Conservation (phyloP, 441 rosid species). For the Pelargonium australe region DNA sequence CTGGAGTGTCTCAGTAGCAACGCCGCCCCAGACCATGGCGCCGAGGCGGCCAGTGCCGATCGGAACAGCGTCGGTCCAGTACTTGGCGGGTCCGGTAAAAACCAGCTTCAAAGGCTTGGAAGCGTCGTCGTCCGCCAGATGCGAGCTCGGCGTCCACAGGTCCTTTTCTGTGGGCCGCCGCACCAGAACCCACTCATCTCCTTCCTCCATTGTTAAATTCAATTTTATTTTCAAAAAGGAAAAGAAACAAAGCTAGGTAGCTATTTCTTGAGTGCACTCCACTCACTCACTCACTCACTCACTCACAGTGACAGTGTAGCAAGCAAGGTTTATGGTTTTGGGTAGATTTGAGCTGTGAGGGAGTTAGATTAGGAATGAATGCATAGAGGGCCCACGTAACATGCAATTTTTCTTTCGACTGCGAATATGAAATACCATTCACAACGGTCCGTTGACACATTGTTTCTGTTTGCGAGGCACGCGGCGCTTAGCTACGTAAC, state of each 20-base stretch:
- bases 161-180: constrained; percentile 8
- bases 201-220: constrained; percentile 6
- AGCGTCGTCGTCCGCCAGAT: neutral
- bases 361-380: neutral
- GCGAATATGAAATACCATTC: too few species aligned
- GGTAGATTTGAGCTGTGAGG: neutral
- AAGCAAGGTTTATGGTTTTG: neutral
- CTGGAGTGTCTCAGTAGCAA: constrained; percentile 19
- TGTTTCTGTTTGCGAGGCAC: neutral
- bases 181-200: constrained; percentile 4
- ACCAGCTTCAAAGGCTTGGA: constrained; percentile 19
- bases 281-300: too few species aligned
- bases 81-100: constrained; percentile 19
- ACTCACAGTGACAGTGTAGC: too few species aligned
- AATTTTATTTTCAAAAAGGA: neutral
- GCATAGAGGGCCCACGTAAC: neutral
- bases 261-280: neutral
- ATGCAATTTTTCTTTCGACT: neutral
- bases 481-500: neutral
- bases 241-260: neutral
- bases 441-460: too few species aligned
- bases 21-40: constrained; percentile 27
- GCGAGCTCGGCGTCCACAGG: constrained; percentile 11
- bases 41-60: constrained; percentile 25
- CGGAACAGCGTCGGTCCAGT: constrained; percentile 24